Conservation (phyloP, 306 rosid genomes). For the Luffa acutangula region DNA sequence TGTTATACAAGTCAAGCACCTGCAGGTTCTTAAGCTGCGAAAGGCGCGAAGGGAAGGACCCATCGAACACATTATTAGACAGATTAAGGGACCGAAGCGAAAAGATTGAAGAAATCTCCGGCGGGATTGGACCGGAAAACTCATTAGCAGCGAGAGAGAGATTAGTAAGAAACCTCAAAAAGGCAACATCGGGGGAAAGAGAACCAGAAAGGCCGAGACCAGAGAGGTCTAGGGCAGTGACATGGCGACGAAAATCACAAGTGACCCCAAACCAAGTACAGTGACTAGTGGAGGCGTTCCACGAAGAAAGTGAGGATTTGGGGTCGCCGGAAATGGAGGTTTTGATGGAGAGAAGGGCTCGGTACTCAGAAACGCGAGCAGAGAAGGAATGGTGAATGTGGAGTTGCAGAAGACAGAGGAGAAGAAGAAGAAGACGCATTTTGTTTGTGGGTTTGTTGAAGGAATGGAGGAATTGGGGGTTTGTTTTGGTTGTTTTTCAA, state of each 20-base stretch:
- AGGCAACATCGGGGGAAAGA: constrained; percentile 35
- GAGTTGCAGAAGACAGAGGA: constrained; percentile 2
- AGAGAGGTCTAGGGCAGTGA: constrained; percentile 48
- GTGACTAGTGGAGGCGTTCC: constrained; percentile 46
- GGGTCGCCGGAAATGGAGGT: constrained; percentile 40
- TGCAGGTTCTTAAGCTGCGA: constrained; percentile 40
- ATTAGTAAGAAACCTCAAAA: constrained; percentile 45
- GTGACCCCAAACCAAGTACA: constrained; percentile 65
- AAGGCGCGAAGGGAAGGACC: constrained; percentile 48
- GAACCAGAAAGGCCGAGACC: constrained; percentile 43
- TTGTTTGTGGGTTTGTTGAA: neutral
- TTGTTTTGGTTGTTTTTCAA: neutral
- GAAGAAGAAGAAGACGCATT: neutral
- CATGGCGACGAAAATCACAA: constrained; percentile 55
- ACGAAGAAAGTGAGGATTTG: constrained; percentile 40
- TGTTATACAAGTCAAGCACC: constrained; percentile 72
- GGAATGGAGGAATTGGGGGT: neutral
- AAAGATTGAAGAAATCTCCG: constrained; percentile 37
- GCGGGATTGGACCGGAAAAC: constrained; percentile 55
- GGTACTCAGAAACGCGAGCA: constrained; percentile 32
- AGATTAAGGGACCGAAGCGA: constrained; percentile 51
- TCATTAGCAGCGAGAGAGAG: constrained; percentile 46
- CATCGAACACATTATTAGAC: constrained; percentile 68
- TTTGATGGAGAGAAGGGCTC: constrained; percentile 52
- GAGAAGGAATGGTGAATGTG: constrained; percentile 15